These are phyloP conservation scores for Phyllosticta citribraziliensis DNA, from an alignment of 2,329 filamentous ascomycete species.

Conservation along the genomic window DNA sequence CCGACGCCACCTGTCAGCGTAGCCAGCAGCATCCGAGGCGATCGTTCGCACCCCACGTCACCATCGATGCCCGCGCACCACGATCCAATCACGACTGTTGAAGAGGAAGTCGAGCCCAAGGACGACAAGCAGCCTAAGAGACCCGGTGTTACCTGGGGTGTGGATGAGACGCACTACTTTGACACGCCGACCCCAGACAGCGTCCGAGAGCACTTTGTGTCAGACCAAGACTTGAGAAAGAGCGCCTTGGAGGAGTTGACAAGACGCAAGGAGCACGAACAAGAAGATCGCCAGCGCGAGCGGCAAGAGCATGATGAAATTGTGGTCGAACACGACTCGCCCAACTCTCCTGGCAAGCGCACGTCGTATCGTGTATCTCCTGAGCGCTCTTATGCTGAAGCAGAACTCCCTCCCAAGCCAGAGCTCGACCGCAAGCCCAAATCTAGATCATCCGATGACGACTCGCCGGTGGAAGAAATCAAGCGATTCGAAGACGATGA, in stretches of 20 bases:
- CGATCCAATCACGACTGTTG: constrained; percentile 14
- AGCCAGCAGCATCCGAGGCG: constrained; percentile 25
- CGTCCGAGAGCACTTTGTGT: constrained; percentile 27
- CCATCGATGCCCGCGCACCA: constrained; percentile 14
- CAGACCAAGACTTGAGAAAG: constrained; percentile 13
- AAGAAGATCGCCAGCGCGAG: not conserved
- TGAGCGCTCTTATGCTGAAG: not conserved
- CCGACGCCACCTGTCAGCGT: constrained; percentile 47
- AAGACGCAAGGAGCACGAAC: not conserved
- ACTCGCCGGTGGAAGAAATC: constrained; percentile 16
- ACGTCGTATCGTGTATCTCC: constrained; percentile 20
- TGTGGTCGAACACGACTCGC: constrained; percentile 28
- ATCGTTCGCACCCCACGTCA: constrained; percentile 25
- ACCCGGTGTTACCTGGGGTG: constrained; percentile 38
- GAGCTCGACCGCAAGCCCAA: not conserved
- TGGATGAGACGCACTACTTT: constrained; percentile 37
- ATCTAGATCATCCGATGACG: not conserved
- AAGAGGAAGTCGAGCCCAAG: constrained; percentile 16
- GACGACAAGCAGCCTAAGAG: constrained; percentile 17
- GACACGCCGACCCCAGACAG: constrained; percentile 37
- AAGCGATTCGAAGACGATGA: constrained; percentile 17
- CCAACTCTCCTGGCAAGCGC: constrained; percentile 20
- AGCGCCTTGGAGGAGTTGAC: constrained; percentile 5
- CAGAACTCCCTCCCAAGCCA: not conserved
- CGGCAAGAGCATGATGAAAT: constrained; percentile 27